Evolutionary conservation across 768 basidiomycete genomes (phyloP).

Genomic region (Boletus pseudo-olivaceus): DNA sequence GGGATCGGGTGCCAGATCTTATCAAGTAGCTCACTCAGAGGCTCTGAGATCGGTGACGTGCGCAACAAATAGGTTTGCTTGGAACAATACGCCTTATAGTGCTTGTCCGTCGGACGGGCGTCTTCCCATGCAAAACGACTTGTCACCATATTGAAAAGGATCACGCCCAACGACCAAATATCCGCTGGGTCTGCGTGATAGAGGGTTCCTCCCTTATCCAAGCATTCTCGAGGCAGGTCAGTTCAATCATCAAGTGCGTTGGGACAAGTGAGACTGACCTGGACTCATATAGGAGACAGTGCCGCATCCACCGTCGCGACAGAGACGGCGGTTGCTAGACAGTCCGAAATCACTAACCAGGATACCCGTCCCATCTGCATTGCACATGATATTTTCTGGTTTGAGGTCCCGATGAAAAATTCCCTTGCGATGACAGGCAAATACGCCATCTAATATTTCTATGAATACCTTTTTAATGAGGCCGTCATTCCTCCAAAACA

Average conservation of each 20-base stretch:
- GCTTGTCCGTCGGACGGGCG: not conserved
- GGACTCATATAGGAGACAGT: conserved; percentile 68
- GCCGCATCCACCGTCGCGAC: conserved; percentile 54
- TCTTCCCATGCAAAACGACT: conserved; percentile 32
- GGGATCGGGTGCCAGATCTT: conserved; percentile 16
- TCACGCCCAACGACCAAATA: conserved; percentile 74
- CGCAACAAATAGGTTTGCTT: not conserved
- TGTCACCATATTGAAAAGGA: conserved; percentile 81
- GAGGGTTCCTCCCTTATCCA: conserved; percentile 36
- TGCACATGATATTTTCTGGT: conserved; percentile 77
- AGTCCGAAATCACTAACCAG: conserved; percentile 79
- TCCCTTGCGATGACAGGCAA: conserved; percentile 64
- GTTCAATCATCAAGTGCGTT: not conserved
- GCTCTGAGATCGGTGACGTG: conserved; percentile 7
- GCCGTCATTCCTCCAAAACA: conserved; percentile 54
- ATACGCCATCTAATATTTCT: conserved; percentile 75
- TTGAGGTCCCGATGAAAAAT: conserved; percentile 87
- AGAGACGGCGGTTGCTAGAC: conserved; percentile 43
- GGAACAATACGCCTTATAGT: conserved; percentile 1
- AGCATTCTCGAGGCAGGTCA: conserved; percentile 46
- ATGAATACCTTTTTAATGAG: conserved; percentile 67
- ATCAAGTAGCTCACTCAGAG: conserved; percentile 4
- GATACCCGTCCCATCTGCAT: conserved; percentile 47
- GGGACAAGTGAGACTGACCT: conserved; percentile 41
- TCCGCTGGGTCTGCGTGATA: conserved; percentile 37